Evolutionary conservation across 1,139 yeast species (phyloP).

Genomic region (Yamadazyma taylorii): DNA sequence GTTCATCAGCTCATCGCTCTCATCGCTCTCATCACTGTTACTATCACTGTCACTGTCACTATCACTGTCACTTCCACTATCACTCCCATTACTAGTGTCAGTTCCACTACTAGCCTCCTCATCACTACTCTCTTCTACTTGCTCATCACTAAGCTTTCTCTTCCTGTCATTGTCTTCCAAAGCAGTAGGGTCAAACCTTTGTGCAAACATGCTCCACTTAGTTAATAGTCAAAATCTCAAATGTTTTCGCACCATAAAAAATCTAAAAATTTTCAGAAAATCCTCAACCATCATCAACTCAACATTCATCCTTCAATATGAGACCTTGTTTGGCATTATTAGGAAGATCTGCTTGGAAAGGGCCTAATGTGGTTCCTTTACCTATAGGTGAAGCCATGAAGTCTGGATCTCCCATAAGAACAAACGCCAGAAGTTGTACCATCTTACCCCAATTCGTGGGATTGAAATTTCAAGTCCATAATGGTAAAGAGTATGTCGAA

Average conservation of each 20-base stretch:
- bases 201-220: constrained; percentile 61
- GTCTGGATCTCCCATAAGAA: constrained; percentile 82
- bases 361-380: constrained; percentile 91
- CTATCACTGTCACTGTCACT: constrained; percentile 16
- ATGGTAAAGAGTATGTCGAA: constrained; percentile 92
- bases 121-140: constrained; percentile 9
- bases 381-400: constrained; percentile 84
- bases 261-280: constrained; percentile 9
- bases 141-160: constrained; percentile 11
- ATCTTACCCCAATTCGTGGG: constrained; percentile 96
- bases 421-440: constrained; percentile 93
- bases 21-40: constrained; percentile 11
- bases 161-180: constrained; percentile 15
- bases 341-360: constrained; percentile 84
- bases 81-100: constrained; percentile 17
- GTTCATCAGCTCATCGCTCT: constrained; percentile 1
- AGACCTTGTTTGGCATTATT: constrained; percentile 55
- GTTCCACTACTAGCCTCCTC: constrained; percentile 14
- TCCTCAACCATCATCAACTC: constrained; percentile 1
- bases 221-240: too few relatives aligned
- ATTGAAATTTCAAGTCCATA: constrained; percentile 88
- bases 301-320: constrained; percentile 38
- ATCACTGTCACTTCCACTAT: constrained; percentile 16
- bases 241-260: constrained; percentile 1
- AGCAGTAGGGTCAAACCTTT: constrained; percentile 57